Base-by-base conservation (phyloP, 768 basidiomycete genomes). In the Tylopilus cervinicoccineus region DNA sequence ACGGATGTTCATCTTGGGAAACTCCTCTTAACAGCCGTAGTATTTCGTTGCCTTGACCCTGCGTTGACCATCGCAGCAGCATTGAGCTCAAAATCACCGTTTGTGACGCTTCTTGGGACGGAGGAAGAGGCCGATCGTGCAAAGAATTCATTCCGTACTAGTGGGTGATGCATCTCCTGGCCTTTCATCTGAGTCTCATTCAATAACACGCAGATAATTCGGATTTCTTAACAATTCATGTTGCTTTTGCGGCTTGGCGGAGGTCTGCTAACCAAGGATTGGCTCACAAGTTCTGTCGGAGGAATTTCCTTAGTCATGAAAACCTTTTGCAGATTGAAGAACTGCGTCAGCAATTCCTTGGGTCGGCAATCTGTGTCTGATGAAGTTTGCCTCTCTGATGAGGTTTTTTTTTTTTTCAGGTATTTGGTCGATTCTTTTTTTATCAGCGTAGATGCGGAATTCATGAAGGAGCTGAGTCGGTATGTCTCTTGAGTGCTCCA, bases 281-380 rank as follows among this genome's bases (percentile, higher is more conserved):
- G 56, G 82, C 83, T 45, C 75, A 83, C 47, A 82, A 85, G 47
- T 93, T 93, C 62, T 94, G 92, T 66, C 77, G 82, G 57, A 72
- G 70, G 39, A 88, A 88, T 61, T 94, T 81, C 56, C 72, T 95
- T 29, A 93, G 88, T 54, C 82, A 92, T 56, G 91, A 92, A 84
- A 97, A 93, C 62, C 72, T 99, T 42, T 85, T 92, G 69, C 93
- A 96, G 68, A 95, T 99, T 26, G 95, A 98, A 65, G 95, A 97
- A 61, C 76, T 97, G 29, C 83, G 94, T 24, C 92, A 93, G 60
- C 95, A 99, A 63, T 81, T 91, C 53, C 71, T 92, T 46, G 82
- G 84, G 76, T 88, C 59, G 53, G 67, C 31, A 24, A 27, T 17
- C 13, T 24, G 47, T 19, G 17, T 45, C n/a, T 20, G 61, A 29